phyloP scores from a whole-genome alignment of 2,329 filamentous ascomycete genomes.

The Epichloe scottii region DNA sequence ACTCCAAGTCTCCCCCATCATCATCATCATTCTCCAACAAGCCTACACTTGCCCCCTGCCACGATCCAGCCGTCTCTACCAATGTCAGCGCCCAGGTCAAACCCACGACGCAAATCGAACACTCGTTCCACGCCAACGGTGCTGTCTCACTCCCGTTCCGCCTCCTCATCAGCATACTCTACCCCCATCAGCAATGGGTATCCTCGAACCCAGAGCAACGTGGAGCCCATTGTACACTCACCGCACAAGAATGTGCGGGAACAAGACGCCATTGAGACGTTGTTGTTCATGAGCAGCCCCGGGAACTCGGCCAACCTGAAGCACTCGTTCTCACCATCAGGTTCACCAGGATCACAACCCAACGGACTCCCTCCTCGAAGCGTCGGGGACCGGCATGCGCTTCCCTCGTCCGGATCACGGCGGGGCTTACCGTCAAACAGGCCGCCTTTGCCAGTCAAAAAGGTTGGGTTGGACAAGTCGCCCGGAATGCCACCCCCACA shows the following conservation, averaged over 20 bases:
- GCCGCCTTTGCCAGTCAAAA: conserved; percentile 28
- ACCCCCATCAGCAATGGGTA: conserved; percentile 17
- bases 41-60: conserved; percentile 38
- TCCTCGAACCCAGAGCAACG: conserved; percentile 23
- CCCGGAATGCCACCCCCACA: conserved; percentile 23
- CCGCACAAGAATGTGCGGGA: conserved; percentile 31
- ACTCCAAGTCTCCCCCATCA: conserved; percentile 27
- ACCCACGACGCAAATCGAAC: conserved; percentile 38
- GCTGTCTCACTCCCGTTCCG: conserved; percentile 35
- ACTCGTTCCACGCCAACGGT: conserved; percentile 36
- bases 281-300: conserved; percentile 72
- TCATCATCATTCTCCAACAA: conserved; percentile 21
- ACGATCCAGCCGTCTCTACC: conserved; percentile 37
- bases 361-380: conserved; percentile 7
- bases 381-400: conserved; percentile 17
- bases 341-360: conserved; percentile 20
- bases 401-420: conserved; percentile 38
- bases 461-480: conserved; percentile 36
- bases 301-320: conserved; percentile 56
- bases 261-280: conserved; percentile 68
- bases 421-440: conserved; percentile 40
- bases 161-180: conserved; percentile 30
- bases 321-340: conserved; percentile 35
- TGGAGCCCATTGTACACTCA: conserved; percentile 1
- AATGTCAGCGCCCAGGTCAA: conserved; percentile 19